Evolutionary conservation across 768 basidiomycete genomes (phyloP), one percentile per base, ranked within the genome.

Genomic region (Tricholoma furcatifolium): DNA sequence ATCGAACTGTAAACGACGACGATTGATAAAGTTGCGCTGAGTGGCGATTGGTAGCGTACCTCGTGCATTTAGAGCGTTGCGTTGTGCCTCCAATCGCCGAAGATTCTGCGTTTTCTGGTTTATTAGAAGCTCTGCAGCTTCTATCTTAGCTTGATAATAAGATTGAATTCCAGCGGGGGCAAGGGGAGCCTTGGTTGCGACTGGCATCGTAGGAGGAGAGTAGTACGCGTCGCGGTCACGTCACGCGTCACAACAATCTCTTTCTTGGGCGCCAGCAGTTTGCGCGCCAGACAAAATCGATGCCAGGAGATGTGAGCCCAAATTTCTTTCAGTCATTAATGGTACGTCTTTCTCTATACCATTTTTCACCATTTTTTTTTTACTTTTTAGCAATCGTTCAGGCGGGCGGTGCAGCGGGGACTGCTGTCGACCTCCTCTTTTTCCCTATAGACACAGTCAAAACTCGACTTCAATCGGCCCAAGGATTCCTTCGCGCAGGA

Each of bases 381-480:
- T 38, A 20, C 30, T 21, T 35, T 24, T 15, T 10, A 43, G 34
- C 51, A 21, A n/a, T 43, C 50, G 51, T 48, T 65, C 35, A 62
- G 64, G 57, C 62, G 43, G 59, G 96, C 21, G 95, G 89, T 18
- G 67, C 87, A n/a, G 93, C 97, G 30, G 96, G 96, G 23, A 88
- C 92, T 7, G 80, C 93, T 2, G 96, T 98, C 15, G 96, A 99
- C 71, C 80, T 98, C 41, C 80, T 97, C 18, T 95, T 99, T 74
- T 99, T 93, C 68, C 96, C 96, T 1, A 84, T 99, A 52, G 96
- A 99, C 72, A 97, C 96, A 1, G 71, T 98, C 66, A 99, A 99
- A 72, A 98, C 97, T 35, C 87, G 96, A 43, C 78, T 97, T 31
- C 96, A 99, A 63, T 88, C 93, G 6, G 67, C 84, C 2, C 85